Base-by-base conservation (phyloP, 768 basidiomycete species). In the Podaxis sp. region DNA sequence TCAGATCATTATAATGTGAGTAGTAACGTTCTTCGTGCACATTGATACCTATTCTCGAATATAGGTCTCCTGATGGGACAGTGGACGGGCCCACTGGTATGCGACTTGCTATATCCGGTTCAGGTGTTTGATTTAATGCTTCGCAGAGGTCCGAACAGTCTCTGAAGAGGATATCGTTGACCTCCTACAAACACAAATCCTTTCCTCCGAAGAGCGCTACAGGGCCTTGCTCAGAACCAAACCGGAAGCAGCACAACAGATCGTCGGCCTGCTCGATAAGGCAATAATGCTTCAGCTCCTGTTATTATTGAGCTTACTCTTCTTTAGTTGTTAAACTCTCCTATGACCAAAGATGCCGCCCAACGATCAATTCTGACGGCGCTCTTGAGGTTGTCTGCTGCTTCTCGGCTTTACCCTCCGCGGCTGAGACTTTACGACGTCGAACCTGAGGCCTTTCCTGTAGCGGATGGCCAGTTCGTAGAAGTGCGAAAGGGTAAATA, bases 401-500 rank as follows among this genome's bases (percentile, higher is more conserved):
- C n/a, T 12, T 52, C n/a, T 52, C 33, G 59, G 17, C 26, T 60
- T 8, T 60, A 36, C 38, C 59, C 59, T 28, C 36, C 36, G 12
- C 17, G 28, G n/a, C 24, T 60, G 30, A 22, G 17, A 13, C 59
- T 60, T n/a, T 15, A 39, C 11, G 33, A 38, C 9, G 49, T 60
- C 11, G 26, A 60, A 22, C n/a, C 28, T 7, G 22, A 38, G 17
- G 15, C 15, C 1, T 0, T 13, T 24, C 13, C 57, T 22, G 42
- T 59, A 3, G 42, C 33, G 2, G 42, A 36, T 30, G 57, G 57
- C 17, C 24, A n/a, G 8, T 74, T 72, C 57, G 68, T 70, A 3
- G 74, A 75, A 15, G 68, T 75, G 12, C 72, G 71, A 64, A 72
- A 55, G 56, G 71, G 70, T 3, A 2, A 44, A 19, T 67, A 67